phyloP scores from a whole-genome alignment of 345 rosid genomes.

The Cochlearia excelsa region DNA sequence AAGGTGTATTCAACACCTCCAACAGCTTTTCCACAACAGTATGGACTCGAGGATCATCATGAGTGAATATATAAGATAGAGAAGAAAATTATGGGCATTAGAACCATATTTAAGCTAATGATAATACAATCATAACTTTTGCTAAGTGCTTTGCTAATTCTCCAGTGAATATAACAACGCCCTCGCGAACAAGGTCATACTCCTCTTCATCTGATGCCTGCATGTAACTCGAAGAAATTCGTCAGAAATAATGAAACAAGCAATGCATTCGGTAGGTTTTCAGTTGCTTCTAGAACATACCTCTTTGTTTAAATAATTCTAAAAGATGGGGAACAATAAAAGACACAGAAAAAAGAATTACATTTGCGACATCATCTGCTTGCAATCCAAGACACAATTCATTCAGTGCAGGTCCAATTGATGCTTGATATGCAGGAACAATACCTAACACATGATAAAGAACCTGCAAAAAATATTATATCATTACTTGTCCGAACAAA shows the following conservation, averaged over 20 bases:
- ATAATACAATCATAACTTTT: constrained; percentile 51
- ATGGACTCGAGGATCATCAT: constrained; percentile 71
- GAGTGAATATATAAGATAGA: constrained; percentile 19
- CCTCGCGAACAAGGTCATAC: constrained; percentile 96
- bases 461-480: constrained; percentile 50
- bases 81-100: background rate
- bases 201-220: constrained; percentile 91
- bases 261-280: constrained; percentile 7
- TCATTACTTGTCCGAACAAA: background rate
- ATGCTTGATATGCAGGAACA: constrained; percentile 82
- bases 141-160: constrained; percentile 89
- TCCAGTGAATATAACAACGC: constrained; percentile 95
- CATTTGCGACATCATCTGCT: constrained; percentile 78
- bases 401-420: constrained; percentile 81
- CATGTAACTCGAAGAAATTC: constrained; percentile 16
- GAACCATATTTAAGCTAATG: background rate
- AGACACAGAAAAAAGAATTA: constrained; percentile 37
- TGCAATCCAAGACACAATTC: constrained; percentile 92
- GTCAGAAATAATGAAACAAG: constrained; percentile 7
- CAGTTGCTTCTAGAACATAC: constrained; percentile 40
- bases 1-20: constrained; percentile 95
- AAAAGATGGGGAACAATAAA: constrained; percentile 87
- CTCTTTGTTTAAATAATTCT: constrained; percentile 91
- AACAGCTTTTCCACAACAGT: constrained; percentile 87
- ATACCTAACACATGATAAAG: constrained; percentile 85